phyloP scores from a whole-genome alignment of 2,329 filamentous ascomycete species.

The Fusarium robinianum region DNA sequence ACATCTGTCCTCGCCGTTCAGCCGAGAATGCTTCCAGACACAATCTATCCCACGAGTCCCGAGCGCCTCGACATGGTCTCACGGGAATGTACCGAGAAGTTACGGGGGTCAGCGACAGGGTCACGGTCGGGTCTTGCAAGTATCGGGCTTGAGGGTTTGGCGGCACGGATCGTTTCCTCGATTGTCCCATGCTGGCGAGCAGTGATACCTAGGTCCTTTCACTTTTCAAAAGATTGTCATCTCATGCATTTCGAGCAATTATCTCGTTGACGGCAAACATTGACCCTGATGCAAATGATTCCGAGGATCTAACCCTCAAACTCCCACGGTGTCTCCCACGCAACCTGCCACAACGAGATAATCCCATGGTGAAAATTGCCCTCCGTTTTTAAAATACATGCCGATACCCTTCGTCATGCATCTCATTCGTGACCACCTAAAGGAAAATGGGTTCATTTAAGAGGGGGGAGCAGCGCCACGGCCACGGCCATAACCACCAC shows the following conservation, averaged over 20 bases:
- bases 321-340: slow-evolving; percentile 50
- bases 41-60: not conserved
- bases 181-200: slow-evolving; percentile 14
- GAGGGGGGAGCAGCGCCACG: slow-evolving; percentile 75
- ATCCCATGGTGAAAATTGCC: slow-evolving; percentile 47
- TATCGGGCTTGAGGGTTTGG: not conserved
- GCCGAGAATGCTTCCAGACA: not conserved
- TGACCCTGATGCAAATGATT: slow-evolving; percentile 54
- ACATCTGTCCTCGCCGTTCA: slow-evolving; percentile 2
- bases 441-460: slow-evolving; percentile 53
- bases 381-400: slow-evolving; percentile 55
- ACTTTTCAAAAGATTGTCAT: slow-evolving; percentile 33
- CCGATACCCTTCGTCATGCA: slow-evolving; percentile 50
- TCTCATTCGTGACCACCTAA: slow-evolving; percentile 51
- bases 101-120: not conserved
- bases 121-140: slow-evolving; percentile 13
- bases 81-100: not conserved
- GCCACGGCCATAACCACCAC: slow-evolving; percentile 88
- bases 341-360: slow-evolving; percentile 47
- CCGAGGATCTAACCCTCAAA: slow-evolving; percentile 55
- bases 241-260: slow-evolving; percentile 40
- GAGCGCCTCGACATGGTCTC: not conserved
- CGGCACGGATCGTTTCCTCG: slow-evolving; percentile 16
- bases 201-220: slow-evolving; percentile 21
- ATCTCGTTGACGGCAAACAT: slow-evolving; percentile 46